Percentiles rank a stretch among this genome's conserved stretches.
phyloP scores from a whole-genome alignment of 2,329 filamentous ascomycete species.

The Helminthosporium solani region DNA sequence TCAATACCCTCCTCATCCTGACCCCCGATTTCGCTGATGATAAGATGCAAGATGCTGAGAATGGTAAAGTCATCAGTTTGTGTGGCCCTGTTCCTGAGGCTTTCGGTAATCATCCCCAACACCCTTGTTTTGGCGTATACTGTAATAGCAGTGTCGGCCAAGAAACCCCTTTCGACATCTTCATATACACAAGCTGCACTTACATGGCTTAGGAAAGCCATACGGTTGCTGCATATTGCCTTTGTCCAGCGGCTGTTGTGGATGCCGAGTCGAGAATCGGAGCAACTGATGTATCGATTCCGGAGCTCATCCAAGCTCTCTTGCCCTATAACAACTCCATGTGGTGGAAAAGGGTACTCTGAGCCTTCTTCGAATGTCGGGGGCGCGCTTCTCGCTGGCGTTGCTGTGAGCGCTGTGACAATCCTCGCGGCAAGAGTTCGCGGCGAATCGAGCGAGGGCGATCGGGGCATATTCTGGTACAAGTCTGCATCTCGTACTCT shows the following conservation, averaged over 20 bases:
- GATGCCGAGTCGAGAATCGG: conserved; percentile 15
- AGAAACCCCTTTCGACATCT: conserved; percentile 28
- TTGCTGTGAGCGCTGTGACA: conserved; percentile 22
- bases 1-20: conserved; percentile 31
- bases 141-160: conserved; percentile 33
- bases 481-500: conserved; percentile 21
- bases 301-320: conserved; percentile 25
- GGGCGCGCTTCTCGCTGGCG: conserved; percentile 24
- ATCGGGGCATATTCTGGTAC: conserved; percentile 19
- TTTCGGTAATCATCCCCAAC: conserved; percentile 28
- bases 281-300: conserved; percentile 24
- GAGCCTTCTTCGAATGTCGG: conserved; percentile 19
- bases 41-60: conserved; percentile 34
- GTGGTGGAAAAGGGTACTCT: conserved; percentile 27
- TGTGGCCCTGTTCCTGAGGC: conserved; percentile 19
- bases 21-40: conserved; percentile 34
- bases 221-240: conserved; percentile 26
- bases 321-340: not conserved
- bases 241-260: conserved; percentile 33
- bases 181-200: conserved; percentile 36
- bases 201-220: conserved; percentile 38
- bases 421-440: conserved; percentile 28
- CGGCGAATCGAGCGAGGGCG: conserved; percentile 19
- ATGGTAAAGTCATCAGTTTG: conserved; percentile 31
- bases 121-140: conserved; percentile 36